Evolutionary conservation across 169 alveolate species (phyloP).

Genomic region (Plasmodium yoelii): DNA sequence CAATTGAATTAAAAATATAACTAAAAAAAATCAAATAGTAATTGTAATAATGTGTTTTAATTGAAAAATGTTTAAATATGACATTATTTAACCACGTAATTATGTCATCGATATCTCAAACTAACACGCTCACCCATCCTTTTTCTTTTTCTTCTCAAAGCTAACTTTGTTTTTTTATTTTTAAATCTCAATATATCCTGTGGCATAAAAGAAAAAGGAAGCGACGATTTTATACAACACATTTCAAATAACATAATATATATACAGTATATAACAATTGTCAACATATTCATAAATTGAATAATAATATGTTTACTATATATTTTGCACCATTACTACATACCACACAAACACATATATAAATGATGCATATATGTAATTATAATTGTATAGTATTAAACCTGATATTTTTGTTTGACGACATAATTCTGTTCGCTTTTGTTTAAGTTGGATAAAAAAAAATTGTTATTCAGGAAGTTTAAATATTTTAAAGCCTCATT

Average conservation of each 20-base stretch:
- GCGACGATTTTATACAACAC: constrained; percentile 4
- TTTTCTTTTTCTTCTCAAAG: constrained; percentile 75
- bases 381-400: not conserved
- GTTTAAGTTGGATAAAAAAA: constrained; percentile 18
- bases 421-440: constrained; percentile 15
- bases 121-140: constrained; percentile 76
- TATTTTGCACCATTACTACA: no score
- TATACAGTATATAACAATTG: not conserved
- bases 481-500: constrained; percentile 15
- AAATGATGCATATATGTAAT: not conserved
- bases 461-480: constrained; percentile 24
- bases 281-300: no score
- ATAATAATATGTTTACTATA: no score
- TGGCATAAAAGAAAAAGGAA: constrained; percentile 13
- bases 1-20: constrained; percentile 4
- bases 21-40: no score
- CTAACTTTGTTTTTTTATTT: constrained; percentile 70
- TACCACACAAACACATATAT: no score
- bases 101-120: constrained; percentile 60
- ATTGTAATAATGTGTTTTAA: no score
- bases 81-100: not conserved
- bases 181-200: constrained; percentile 60
- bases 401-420: not conserved
- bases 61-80: not conserved
- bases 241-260: not conserved